Evolutionary conservation across 2,329 filamentous ascomycete species (phyloP), one percentile per base, ranked within the genome.

Genomic region (Thelonectria olida): DNA sequence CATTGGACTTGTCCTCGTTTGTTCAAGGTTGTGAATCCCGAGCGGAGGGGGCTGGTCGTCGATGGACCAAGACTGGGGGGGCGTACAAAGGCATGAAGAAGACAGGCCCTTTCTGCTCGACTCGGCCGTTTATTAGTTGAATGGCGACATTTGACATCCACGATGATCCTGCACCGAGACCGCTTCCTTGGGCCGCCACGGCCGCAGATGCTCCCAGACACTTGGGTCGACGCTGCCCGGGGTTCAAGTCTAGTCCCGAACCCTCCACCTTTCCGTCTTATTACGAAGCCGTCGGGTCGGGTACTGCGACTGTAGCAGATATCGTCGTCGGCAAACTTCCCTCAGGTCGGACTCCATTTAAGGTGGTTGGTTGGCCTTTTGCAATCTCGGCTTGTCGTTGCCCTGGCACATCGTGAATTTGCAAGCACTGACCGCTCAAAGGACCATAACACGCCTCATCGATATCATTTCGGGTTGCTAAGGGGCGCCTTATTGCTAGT

Each of bases 1-100:
- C 59, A 66, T 68, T 67, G 67, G 62, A 27, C 42, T 59, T 54
- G 12, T 45, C 25, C 19, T 20, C 13, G 9, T 9, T 13, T 44
- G n/a, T 19, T 36, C 58, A 49, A 61, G 39, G 47, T 54, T 49
- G 36, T 25, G 23, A 34, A 45, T 47, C 41, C 58, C 23, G 47
- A 38, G 31, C 44, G n/a, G n/a, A n/a, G n/a, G n/a, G n/a, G n/a
- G n/a, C n/a, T n/a, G n/a, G n/a, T n/a, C n/a, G n/a, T n/a, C 36
- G 31, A 34, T 36, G 56, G n/a, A n/a, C n/a, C n/a, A 53, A 31
- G 56, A 13, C 49, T 44, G 27, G 47, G 38, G 38, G 54, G 17
- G 20, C 38, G 38, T 42, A 15, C 4, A 15, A 13, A 6, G 13
- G 34, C 34, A 31, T 31, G 12, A 4, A 34, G 15, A 15, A 39